Conservation (phyloP, 129 eudicot genomes). For the Artemisia tridentata region DNA sequence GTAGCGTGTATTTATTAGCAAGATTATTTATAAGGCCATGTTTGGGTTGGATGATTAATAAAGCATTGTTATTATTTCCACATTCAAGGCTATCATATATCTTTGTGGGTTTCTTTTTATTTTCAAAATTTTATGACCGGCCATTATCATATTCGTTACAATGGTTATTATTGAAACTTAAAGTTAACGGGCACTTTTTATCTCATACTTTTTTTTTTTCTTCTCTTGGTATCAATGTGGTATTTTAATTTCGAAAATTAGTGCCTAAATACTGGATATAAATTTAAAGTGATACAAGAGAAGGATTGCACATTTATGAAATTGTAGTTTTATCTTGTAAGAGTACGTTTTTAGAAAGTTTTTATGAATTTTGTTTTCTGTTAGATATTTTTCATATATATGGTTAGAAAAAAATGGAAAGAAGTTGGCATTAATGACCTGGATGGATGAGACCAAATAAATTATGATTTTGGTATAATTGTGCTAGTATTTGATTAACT, state of each 20-base stretch:
- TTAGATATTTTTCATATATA: background rate
- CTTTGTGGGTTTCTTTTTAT: conserved; percentile 10
- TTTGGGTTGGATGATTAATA: background rate
- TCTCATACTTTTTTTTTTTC: too few species aligned
- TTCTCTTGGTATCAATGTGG: too few species aligned
- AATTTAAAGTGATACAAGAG: background rate
- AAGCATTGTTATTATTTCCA: background rate
- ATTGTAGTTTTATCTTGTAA: too few species aligned
- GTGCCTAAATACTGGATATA: too few species aligned
- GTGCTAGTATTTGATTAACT: conserved; percentile 22
- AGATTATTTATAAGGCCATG: background rate
- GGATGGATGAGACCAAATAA: conserved; percentile 21
- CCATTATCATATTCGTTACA: background rate
- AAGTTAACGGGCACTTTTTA: too few species aligned
- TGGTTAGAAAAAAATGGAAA: background rate
- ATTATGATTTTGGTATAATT: conserved; percentile 27
- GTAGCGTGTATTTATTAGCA: conserved; percentile 18
- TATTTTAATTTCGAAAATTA: too few species aligned
- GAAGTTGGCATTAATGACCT: conserved; percentile 16
- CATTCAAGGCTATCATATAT: conserved; percentile 1
- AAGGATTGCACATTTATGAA: background rate
- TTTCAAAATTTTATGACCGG: background rate
- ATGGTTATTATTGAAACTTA: background rate
- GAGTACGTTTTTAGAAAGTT: too few species aligned
- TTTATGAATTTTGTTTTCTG: too few species aligned